phyloP scores from a whole-genome alignment of 2,329 filamentous ascomycete genomes.

The Sporothrix humicola region DNA sequence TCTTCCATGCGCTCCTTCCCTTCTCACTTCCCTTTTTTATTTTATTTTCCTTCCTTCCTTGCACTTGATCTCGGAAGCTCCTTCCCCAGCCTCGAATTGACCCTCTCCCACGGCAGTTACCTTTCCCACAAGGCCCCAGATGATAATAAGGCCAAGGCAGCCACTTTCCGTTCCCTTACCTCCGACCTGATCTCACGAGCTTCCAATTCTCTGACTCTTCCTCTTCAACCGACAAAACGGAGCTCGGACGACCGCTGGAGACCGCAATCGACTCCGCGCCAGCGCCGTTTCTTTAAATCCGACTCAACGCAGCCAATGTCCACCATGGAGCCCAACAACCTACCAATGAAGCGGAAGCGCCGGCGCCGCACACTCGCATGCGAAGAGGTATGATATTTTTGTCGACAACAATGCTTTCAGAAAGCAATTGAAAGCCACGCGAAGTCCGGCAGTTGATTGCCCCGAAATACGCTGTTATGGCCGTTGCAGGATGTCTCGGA shows the following conservation, averaged over 20 bases:
- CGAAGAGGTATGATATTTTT: slow-evolving; percentile 41
- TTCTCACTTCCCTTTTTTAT: neutral
- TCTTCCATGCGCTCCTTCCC: slow-evolving; percentile 11
- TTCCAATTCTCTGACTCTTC: neutral
- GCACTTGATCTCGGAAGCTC: slow-evolving; percentile 9
- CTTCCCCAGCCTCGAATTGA: neutral
- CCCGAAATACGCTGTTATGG: too few relatives aligned
- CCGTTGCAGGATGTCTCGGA: neutral
- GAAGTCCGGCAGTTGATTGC: too few relatives aligned
- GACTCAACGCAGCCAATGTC: slow-evolving; percentile 16
- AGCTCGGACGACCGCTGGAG: neutral
- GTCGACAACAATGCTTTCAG: neutral
- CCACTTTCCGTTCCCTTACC: neutral
- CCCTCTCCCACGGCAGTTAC: neutral
- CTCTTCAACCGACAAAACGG: neutral
- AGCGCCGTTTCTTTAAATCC: slow-evolving; percentile 21
- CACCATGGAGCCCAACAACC: slow-evolving; percentile 31
- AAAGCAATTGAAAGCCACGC: neutral
- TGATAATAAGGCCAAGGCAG: neutral
- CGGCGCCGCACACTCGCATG: slow-evolving; percentile 46
- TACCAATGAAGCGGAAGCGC: slow-evolving; percentile 37
- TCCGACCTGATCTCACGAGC: slow-evolving; percentile 21
- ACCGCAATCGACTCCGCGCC: slow-evolving; percentile 4
- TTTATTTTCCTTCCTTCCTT: neutral
- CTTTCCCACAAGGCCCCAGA: neutral